A percentile compares a stretch with the other conserved stretches of the same genome.
Evolutionary conservation across 2,329 filamentous ascomycete species (phyloP).

Genomic region (Dryadomyces sulphureus): DNA sequence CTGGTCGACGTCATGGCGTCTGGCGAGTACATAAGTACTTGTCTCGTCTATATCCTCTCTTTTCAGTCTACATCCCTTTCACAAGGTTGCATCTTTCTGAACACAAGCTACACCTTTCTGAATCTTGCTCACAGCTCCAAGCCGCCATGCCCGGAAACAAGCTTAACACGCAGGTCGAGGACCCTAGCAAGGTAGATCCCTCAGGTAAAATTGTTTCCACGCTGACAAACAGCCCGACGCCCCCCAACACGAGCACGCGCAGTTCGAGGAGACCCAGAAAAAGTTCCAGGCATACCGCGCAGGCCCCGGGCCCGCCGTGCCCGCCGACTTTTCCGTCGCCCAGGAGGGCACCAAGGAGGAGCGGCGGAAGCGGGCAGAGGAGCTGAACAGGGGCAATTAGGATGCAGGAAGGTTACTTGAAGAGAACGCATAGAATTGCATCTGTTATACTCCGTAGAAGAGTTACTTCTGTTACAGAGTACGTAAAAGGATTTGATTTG

Average conservation of each 20-base stretch:
- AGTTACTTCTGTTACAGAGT: too few relatives aligned
- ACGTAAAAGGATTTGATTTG: too few relatives aligned
- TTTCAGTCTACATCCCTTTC: too few relatives aligned
- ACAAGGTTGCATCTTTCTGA: background rate
- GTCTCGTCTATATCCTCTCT: background rate
- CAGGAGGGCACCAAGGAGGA: conserved; percentile 55
- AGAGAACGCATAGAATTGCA: too few relatives aligned
- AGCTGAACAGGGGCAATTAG: conserved; percentile 41
- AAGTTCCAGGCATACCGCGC: conserved; percentile 38
- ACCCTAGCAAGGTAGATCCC: conserved; percentile 14
- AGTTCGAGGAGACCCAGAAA: conserved; percentile 22
- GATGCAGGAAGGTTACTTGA: too few relatives aligned
- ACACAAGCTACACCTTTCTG: background rate
- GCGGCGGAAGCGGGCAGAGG: conserved; percentile 46
- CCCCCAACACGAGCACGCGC: conserved; percentile 20
- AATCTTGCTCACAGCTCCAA: too few relatives aligned
- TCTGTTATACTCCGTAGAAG: too few relatives aligned
- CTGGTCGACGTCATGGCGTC: background rate
- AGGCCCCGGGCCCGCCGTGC: conserved; percentile 41
- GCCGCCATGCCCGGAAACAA: conserved; percentile 3
- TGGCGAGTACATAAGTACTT: too few relatives aligned
- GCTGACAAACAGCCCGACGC: conserved; percentile 12
- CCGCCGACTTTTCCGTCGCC: conserved; percentile 35
- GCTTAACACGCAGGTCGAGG: conserved; percentile 13
- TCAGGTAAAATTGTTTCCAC: too few relatives aligned